A percentile compares a stretch with the other conserved stretches of the same genome.
phyloP scores from a whole-genome alignment of 2,329 filamentous ascomycete species.

The Cladorrhinum sp. region DNA sequence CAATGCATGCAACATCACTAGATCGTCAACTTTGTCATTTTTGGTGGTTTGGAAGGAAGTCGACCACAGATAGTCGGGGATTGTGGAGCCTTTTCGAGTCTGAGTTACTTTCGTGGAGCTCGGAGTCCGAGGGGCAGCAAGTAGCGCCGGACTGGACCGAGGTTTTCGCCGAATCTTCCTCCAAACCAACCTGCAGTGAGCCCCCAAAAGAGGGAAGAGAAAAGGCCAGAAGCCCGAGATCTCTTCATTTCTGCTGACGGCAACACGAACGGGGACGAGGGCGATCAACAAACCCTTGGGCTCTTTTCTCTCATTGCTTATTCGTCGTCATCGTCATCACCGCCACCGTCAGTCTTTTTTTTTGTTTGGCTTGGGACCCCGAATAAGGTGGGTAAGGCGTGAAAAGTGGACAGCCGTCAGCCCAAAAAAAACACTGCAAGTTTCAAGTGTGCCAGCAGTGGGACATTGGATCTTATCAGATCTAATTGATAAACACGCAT shows the following conservation, averaged over 20 bases:
- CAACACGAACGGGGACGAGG: not conserved
- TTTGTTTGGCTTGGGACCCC: not conserved
- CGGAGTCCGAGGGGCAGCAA: not conserved
- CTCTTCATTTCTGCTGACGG: not conserved
- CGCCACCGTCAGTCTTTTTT: not conserved
- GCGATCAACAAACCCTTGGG: not conserved
- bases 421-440: not conserved
- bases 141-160: not conserved
- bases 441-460: not conserved
- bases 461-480: conserved; percentile 18
- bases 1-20: not conserved
- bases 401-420: not conserved
- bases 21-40: not conserved
- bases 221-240: not conserved
- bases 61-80: not conserved
- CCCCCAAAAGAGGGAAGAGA: not conserved
- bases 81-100: not conserved
- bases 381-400: not conserved
- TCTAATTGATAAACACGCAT: conserved; percentile 22
- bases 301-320: no score
- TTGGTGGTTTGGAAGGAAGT: not conserved
- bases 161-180: not conserved
- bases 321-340: not conserved
- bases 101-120: not conserved
- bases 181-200: not conserved